Base-by-base conservation (phyloP, 164 flowering plant genomes). In the Akebia trifoliata region DNA sequence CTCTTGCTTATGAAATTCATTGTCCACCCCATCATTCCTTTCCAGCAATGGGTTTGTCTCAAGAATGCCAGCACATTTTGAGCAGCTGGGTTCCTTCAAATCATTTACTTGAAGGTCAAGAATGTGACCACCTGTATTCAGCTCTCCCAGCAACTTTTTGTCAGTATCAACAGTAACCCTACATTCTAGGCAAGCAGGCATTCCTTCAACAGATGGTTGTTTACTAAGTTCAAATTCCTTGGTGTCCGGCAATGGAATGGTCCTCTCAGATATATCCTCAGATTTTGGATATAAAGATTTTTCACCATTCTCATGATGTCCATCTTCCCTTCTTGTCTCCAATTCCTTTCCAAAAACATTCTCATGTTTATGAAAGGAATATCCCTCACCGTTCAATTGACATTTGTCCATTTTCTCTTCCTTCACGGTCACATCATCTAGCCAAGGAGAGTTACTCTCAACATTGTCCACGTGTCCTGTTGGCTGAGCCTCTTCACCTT, bases 401-500 rank as follows among this genome's bases (percentile, higher is more conserved):
- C 51, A 51, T 28, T 50, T 47, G 29, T 45, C 51, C 18, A 14
- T 21, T 40, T 50, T 32, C 46, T 48, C 34, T 20, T 29, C 72
- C 4, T 38, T 49, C 9, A 35, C 18, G 46, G 36, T 40, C 26
- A 21, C 8, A 2, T 29, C n/a, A 21, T 58, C 55, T 31, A 54
- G 15, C 25, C 26, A 48, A 11, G 24, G 36, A 30, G 62, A 52
- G 5, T 54, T n/a, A 49, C 31, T 34, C 55, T 53, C 39, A 59
- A 48, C 45, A 24, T 14, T 55, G 54, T 62, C 29, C 34, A 8
- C 38, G 17, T 38, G 45, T 60, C 28, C 56, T 29, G 35, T 22
- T 34, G 48, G 22, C 37, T 54, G 56, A 58, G 40, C 26, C 37
- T 45, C 61, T 32, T 63, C 53, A 57, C 29, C 21, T 62, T 40